Evolutionary conservation across 371 early-diverging fungal species (phyloP), one percentile per base, ranked within the genome.

Genomic region (Nematocida minor): DNA sequence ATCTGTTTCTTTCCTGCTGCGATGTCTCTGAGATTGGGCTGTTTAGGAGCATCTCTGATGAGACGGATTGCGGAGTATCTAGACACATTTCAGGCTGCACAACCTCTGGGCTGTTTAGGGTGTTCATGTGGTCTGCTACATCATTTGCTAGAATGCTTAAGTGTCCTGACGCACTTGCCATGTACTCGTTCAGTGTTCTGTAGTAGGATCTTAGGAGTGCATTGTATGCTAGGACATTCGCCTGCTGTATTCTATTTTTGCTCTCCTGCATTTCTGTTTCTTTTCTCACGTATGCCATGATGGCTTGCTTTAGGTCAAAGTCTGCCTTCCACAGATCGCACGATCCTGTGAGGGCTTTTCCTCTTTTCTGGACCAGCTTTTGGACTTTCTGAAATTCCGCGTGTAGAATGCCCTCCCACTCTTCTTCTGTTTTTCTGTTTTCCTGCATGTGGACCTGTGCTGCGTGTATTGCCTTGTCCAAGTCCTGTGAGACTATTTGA

Each of bases 271-370:
- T 6, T 2, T 44, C 7, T 1, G 29, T 60, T 46, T 69, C 69
- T 60, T 38, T 36, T 42, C 14, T 20, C 0, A 69, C 27, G 31
- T 69, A 69, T 20, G 9, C 7, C 9, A 18, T 4, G 9, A 69
- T 69, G 16, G 29, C 48, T 42, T 25, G 22, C 46, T 60, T 69
- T 60, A 69, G 60, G 44, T 69, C 69, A 11, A 69, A 25, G 29
- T 69, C 69, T 4, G 69, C 60, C 55, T 69, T 69, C 69, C 69
- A 69, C 18, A 69, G 9, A 41, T 69, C 69, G 18, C 18, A 6
- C 31, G 22, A 25, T 9, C 60, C 69, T 2, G 31, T 47, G 22
- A 60, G 27, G 18, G 69, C 38, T 11, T 14, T 14, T 16, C 25
- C 31, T 60, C 69, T 40, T 69, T 4, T 69, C 11, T 55, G 18